Evolutionary conservation across 345 rosid species (phyloP).

Genomic region (Syzygium aqueum): DNA sequence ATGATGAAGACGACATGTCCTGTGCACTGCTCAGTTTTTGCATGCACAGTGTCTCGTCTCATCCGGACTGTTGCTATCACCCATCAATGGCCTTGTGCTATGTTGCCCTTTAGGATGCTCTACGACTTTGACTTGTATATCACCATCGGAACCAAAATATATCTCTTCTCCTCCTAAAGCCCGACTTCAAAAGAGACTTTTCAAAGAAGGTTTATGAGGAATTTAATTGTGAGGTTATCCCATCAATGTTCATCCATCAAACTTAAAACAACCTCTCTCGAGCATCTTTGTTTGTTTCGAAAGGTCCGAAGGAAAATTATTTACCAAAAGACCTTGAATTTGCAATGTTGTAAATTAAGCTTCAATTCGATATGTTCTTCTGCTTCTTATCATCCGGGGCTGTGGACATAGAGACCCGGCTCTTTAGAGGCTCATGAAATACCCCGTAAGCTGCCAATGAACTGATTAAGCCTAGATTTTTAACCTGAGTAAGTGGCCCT

Average conservation of each 20-base stretch:
- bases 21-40: neutral
- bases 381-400: neutral
- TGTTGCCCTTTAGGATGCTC: neutral
- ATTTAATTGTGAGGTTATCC: neutral
- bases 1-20: neutral
- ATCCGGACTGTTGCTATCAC: neutral
- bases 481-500: neutral
- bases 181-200: neutral
- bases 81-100: neutral
- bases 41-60: neutral
- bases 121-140: neutral
- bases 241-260: neutral
- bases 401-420: neutral
- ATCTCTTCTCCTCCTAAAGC: neutral
- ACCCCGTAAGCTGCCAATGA: neutral
- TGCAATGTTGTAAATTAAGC: neutral
- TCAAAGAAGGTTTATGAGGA: neutral
- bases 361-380: neutral
- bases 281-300: neutral
- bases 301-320: neutral
- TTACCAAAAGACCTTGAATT: neutral
- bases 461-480: neutral
- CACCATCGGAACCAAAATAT: neutral
- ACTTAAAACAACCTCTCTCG: neutral
- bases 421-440: neutral